Percentiles rank a stretch among this genome's conserved stretches.
Evolutionary conservation across 2,329 filamentous ascomycete genomes (phyloP).

Genomic region (Clathrospora elynae): DNA sequence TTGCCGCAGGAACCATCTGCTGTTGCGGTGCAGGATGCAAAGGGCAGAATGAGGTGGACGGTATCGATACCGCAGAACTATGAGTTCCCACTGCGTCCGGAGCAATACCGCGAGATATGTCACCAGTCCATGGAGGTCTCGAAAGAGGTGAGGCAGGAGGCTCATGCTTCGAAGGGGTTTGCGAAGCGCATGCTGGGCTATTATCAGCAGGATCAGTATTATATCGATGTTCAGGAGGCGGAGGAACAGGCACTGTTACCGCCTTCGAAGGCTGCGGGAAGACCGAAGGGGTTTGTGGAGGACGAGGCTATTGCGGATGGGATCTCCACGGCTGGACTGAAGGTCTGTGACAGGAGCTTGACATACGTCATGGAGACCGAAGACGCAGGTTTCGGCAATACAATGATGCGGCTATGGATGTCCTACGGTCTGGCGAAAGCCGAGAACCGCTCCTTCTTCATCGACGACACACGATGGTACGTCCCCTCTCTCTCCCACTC

Average conservation of each 20-base stretch:
- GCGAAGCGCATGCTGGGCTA: constrained; percentile 54
- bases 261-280: constrained; percentile 45
- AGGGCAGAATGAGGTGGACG: constrained; percentile 74
- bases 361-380: constrained; percentile 77
- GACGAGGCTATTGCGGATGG: constrained; percentile 40
- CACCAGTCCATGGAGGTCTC: constrained; percentile 69
- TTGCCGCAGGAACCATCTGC: constrained; percentile 76
- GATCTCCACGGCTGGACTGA: constrained; percentile 40
- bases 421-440: constrained; percentile 78
- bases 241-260: constrained; percentile 68
- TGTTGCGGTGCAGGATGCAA: constrained; percentile 69
- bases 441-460: constrained; percentile 77
- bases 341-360: constrained; percentile 71
- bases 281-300: constrained; percentile 47
- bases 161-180: constrained; percentile 31
- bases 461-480: constrained; percentile 79
- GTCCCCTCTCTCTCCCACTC: constrained; percentile 10
- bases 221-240: constrained; percentile 75
- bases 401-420: constrained; percentile 80
- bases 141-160: constrained; percentile 51
- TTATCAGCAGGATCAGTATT: constrained; percentile 68
- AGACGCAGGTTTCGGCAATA: constrained; percentile 77
- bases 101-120: constrained; percentile 73
- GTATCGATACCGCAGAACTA: constrained; percentile 73
- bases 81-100: constrained; percentile 68